Conservation (phyloP, 495 filamentous ascomycete genomes). For the Penicillium egyptiacum region DNA sequence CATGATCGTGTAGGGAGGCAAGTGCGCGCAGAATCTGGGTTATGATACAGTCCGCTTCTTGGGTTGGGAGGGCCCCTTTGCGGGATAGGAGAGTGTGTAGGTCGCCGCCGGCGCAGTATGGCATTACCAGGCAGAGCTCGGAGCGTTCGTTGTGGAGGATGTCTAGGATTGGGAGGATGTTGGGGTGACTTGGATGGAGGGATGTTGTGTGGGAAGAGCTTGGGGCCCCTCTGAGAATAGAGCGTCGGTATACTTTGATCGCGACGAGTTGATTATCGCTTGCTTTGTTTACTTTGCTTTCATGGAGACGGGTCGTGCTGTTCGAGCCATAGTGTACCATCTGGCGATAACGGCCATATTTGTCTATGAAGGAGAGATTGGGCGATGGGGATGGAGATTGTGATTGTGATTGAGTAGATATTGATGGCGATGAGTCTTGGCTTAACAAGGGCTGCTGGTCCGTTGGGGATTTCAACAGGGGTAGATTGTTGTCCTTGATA, state of each 20-base stretch:
- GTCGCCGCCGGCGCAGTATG: constrained; percentile 92
- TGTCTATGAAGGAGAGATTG: constrained; percentile 21
- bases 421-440: constrained; percentile 1
- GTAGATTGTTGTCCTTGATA: constrained; percentile 8
- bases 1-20: constrained; percentile 92
- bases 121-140: constrained; percentile 96
- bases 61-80: constrained; percentile 65
- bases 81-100: constrained; percentile 83
- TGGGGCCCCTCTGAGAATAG: constrained; percentile 77
- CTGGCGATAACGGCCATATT: constrained; percentile 31
- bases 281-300: constrained; percentile 12
- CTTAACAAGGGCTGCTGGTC: constrained; percentile 18
- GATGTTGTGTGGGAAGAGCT: constrained; percentile 80
- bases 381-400: background rate
- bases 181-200: constrained; percentile 72
- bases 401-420: background rate
- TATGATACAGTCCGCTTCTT: constrained; percentile 91
- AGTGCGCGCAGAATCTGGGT: constrained; percentile 97
- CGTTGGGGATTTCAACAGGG: constrained; percentile 18
- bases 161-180: constrained; percentile 91
- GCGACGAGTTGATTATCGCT: constrained; percentile 68
- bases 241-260: constrained; percentile 88
- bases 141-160: constrained; percentile 86
- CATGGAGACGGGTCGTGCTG: constrained; percentile 32
- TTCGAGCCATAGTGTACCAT: constrained; percentile 36